These are phyloP conservation scores for Penicillium sp. DNA, from an alignment of 2,329 filamentous ascomycete species.

Conservation along the genomic window DNA sequence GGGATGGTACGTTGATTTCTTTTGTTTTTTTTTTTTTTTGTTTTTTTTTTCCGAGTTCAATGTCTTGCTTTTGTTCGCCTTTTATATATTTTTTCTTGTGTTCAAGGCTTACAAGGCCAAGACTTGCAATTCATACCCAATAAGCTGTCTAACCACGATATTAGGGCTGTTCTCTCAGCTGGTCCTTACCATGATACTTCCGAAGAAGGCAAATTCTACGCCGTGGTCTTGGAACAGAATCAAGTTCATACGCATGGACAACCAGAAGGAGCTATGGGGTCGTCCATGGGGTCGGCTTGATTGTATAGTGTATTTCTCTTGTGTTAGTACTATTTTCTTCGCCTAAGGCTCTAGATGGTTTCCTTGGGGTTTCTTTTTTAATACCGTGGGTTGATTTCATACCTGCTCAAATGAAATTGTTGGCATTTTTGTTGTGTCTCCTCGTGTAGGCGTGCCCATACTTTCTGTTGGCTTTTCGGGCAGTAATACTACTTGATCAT, in stretches of 20 bases:
- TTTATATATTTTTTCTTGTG: too few species aligned
- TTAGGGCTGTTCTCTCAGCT: slow-evolving; percentile 35
- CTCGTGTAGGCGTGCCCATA: too few species aligned
- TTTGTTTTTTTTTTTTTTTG: neutral
- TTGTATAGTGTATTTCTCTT: neutral
- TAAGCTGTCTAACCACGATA: too few species aligned
- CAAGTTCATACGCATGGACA: slow-evolving; percentile 1
- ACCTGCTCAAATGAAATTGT: neutral
- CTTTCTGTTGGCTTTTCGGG: too few species aligned
- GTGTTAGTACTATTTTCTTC: neutral
- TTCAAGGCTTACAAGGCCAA: too few species aligned
- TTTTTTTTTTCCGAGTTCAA: neutral
- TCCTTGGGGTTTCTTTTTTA: neutral
- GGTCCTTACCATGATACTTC: slow-evolving; percentile 38
- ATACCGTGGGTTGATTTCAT: neutral
- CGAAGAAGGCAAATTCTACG: slow-evolving; percentile 39
- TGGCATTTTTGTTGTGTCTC: too few species aligned
- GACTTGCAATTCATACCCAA: neutral
- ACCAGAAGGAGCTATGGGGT: neutral
- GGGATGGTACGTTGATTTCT: slow-evolving; percentile 31
- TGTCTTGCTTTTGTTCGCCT: neutral
- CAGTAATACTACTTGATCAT: too few species aligned
- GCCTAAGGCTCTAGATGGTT: neutral
- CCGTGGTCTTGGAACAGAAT: slow-evolving; percentile 36
- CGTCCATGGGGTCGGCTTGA: neutral